Evolutionary conservation across 2,329 filamentous ascomycete genomes (phyloP).

Genomic region (Plenodomus tracheiphilus): DNA sequence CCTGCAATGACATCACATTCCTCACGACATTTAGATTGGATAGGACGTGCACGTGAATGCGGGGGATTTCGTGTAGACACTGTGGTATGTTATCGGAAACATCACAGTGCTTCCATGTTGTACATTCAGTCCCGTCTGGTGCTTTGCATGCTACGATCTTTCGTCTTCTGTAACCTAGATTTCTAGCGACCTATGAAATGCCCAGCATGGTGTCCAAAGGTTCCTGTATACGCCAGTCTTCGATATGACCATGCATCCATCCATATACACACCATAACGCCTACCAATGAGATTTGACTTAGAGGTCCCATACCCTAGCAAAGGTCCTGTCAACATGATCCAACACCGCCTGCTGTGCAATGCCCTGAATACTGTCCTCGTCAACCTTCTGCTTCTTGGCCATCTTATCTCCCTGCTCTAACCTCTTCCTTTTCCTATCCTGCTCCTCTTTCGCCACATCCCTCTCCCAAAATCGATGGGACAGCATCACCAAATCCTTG

Average conservation of each 20-base stretch:
- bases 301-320: neutral
- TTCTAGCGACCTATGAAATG: too few relatives aligned
- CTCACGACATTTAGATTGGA: neutral
- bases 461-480: slow-evolving; percentile 33
- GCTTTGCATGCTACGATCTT: too few relatives aligned
- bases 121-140: too few relatives aligned
- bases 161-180: too few relatives aligned
- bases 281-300: neutral
- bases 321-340: neutral
- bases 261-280: neutral
- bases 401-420: neutral
- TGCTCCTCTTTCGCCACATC: slow-evolving; percentile 8
- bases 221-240: too few relatives aligned
- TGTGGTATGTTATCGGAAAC: too few relatives aligned
- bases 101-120: too few relatives aligned
- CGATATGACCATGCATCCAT: neutral
- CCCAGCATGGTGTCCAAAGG: too few relatives aligned
- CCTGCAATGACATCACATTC: slow-evolving; percentile 1
- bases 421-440: slow-evolving; percentile 13
- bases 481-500: slow-evolving; percentile 3
- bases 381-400: neutral
- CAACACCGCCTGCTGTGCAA: neutral
- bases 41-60: neutral
- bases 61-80: too few relatives aligned
- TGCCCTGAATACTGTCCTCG: neutral